These are phyloP conservation scores for Peziza echinospora DNA, from an alignment of 495 filamentous ascomycete species.

Conservation along the genomic window DNA sequence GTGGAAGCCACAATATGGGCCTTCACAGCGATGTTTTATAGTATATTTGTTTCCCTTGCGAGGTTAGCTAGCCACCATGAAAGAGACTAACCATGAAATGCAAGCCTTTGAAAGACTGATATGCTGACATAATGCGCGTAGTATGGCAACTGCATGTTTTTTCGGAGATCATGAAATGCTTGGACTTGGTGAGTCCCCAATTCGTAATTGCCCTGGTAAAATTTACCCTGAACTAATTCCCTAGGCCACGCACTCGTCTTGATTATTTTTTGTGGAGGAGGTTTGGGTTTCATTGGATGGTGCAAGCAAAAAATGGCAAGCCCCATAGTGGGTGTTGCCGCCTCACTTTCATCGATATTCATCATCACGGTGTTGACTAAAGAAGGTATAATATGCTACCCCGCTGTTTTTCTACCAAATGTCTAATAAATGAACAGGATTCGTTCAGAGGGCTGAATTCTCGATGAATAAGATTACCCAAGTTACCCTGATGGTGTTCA, in stretches of 20 bases:
- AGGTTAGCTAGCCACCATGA: conserved; percentile 12
- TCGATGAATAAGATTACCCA: conserved; percentile 65
- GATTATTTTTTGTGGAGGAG: conserved; percentile 70
- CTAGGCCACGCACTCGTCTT: conserved; percentile 59
- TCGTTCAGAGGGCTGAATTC: conserved; percentile 58
- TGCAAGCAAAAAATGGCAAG: conserved; percentile 69
- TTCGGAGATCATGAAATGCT: conserved; percentile 45
- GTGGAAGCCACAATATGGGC: conserved; percentile 72
- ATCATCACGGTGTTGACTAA: conserved; percentile 86
- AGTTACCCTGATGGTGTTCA: conserved; percentile 73
- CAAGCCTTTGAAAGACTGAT: no score
- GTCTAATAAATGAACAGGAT: no score
- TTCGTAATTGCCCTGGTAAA: no score
- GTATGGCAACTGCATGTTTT: conserved; percentile 66
- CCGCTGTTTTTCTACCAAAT: no score
- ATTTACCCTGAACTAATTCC: no score
- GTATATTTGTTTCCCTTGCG: conserved; percentile 48
- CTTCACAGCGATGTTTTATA: conserved; percentile 59
- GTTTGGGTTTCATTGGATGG: conserved; percentile 80
- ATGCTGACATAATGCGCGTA: no score
- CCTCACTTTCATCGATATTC: conserved; percentile 70
- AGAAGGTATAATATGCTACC: conserved; percentile 57
- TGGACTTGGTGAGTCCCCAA: conserved; percentile 24
- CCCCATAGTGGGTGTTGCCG: conserved; percentile 77
- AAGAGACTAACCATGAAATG: no score